Percentiles rank a stretch among this genome's conserved stretches.
phyloP scores from a whole-genome alignment of 805 yeast species.

The Starmerella sirachaensis region DNA sequence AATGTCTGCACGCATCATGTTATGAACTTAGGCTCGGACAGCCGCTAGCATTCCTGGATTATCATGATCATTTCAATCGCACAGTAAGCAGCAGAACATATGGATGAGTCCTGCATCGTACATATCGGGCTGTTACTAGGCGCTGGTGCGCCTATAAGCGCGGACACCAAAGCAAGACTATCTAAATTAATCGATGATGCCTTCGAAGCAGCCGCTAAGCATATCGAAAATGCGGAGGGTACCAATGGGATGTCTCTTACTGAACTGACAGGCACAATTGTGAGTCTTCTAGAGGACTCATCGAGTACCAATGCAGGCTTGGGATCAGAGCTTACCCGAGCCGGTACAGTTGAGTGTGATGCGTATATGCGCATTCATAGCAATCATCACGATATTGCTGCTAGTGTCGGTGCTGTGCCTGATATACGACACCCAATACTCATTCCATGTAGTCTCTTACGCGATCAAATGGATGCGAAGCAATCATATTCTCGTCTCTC shows the following conservation, averaged over 20 bases:
- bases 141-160: constrained; percentile 7
- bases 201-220: background rate
- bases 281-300: constrained; percentile 27
- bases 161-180: background rate
- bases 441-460: too few relatives aligned
- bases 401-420: constrained; percentile 28
- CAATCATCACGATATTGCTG: constrained; percentile 14
- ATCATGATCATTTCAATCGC: too few relatives aligned
- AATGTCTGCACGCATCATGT: too few relatives aligned
- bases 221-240: background rate
- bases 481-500: background rate
- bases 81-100: too few relatives aligned
- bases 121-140: constrained; percentile 5
- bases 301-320: constrained; percentile 31
- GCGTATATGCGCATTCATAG: constrained; percentile 27
- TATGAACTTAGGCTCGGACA: too few relatives aligned
- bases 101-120: background rate
- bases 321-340: constrained; percentile 30
- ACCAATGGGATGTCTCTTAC: background rate
- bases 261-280: constrained; percentile 3
- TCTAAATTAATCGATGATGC: background rate
- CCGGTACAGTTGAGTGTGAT: constrained; percentile 32
- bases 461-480: too few relatives aligned
- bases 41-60: too few relatives aligned
- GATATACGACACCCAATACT: constrained; percentile 26